phyloP scores from a whole-genome alignment of 1,284 basidiomycete species.

The Ceratobasidium sp. region DNA sequence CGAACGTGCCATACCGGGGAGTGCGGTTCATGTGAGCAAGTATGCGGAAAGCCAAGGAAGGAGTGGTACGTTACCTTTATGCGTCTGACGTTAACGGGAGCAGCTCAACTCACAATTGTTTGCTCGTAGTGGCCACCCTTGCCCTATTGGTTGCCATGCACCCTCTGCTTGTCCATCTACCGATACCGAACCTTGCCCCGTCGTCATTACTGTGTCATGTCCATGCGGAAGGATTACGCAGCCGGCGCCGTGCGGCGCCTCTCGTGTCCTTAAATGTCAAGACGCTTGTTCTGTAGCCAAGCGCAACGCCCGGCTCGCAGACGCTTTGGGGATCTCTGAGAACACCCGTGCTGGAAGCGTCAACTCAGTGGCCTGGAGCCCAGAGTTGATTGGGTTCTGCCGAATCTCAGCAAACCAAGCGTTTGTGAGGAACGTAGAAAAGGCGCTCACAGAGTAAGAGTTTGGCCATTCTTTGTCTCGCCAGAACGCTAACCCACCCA shows the following conservation, averaged over 20 bases:
- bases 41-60: conserved; percentile 86
- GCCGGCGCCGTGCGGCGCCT: conserved; percentile 75
- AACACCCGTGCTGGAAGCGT: conserved; percentile 57
- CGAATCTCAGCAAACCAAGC: conserved; percentile 66
- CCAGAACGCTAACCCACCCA: conserved; percentile 1
- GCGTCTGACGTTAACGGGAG: neutral
- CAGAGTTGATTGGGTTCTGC: conserved; percentile 72
- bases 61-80: conserved; percentile 69
- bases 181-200: conserved; percentile 81
- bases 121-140: conserved; percentile 65
- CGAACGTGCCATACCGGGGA: conserved; percentile 81
- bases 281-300: conserved; percentile 85
- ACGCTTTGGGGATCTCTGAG: conserved; percentile 83
- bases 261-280: conserved; percentile 75
- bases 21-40: conserved; percentile 80
- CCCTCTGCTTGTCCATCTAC: conserved; percentile 76
- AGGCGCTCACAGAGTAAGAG: conserved; percentile 80
- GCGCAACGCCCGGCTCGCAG: conserved; percentile 86
- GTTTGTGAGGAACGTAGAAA: conserved; percentile 81
- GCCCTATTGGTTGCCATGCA: conserved; percentile 83
- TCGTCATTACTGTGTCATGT: conserved; percentile 76
- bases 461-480: conserved; percentile 10
- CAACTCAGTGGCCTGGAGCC: conserved; percentile 66
- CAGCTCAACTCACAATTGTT: conserved; percentile 9
- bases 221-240: conserved; percentile 85